These are phyloP conservation scores for Plantago rigida DNA, from an alignment of 305 asterid species.

Conservation along the genomic window DNA sequence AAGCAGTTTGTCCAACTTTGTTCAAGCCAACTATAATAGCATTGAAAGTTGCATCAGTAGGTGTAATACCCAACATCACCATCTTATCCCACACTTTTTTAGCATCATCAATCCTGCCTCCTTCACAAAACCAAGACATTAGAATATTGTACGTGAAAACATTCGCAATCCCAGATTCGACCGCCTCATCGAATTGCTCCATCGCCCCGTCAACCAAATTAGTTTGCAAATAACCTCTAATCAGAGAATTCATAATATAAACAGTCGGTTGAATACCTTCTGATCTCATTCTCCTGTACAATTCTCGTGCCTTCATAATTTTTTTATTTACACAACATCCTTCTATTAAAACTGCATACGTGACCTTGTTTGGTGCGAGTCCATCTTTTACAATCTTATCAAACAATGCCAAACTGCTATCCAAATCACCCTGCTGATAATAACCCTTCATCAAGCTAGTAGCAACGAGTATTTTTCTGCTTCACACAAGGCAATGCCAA, in stretches of 20 bases:
- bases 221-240: constrained; percentile 47
- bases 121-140: constrained; percentile 46
- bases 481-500: too few relatives aligned
- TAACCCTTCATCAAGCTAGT: constrained; percentile 82
- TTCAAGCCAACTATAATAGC: constrained; percentile 52
- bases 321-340: constrained; percentile 52
- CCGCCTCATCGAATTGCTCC: constrained; percentile 44
- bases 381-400: constrained; percentile 44
- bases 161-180: constrained; percentile 49
- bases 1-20: constrained; percentile 44
- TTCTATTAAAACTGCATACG: constrained; percentile 67
- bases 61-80: constrained; percentile 42
- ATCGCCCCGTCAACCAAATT: constrained; percentile 41
- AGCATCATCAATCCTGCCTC: constrained; percentile 48
- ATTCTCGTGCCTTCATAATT: constrained; percentile 51
- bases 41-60: constrained; percentile 50
- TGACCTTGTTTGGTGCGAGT: constrained; percentile 54
- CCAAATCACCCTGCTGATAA: constrained; percentile 49
- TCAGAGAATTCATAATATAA: constrained; percentile 48
- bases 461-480: constrained; percentile 61
- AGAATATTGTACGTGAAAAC: constrained; percentile 50
- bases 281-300: constrained; percentile 47
- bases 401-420: constrained; percentile 49
- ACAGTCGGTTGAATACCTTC: constrained; percentile 47
- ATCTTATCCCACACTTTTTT: constrained; percentile 46